Percentiles rank a stretch among this genome's conserved stretches.
phyloP scores from a whole-genome alignment of 2,329 filamentous ascomycete species.

The Arthrobotrys sinensis region DNA sequence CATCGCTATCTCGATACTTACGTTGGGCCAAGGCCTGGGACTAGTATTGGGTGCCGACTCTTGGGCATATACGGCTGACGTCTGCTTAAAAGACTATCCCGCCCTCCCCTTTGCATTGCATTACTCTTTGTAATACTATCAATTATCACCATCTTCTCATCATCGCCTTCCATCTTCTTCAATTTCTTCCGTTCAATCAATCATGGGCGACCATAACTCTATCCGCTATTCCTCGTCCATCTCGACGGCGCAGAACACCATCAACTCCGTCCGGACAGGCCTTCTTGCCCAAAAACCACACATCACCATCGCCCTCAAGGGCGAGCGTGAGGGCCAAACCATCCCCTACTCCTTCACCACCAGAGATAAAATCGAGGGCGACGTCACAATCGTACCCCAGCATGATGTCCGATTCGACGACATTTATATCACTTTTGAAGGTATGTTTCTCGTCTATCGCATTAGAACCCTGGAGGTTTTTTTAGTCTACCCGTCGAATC shows the following conservation, averaged over 20 bases:
- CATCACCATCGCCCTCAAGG: slow-evolving; percentile 62
- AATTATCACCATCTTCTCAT: slow-evolving; percentile 1
- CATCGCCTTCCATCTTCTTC: background rate
- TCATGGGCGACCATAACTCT: slow-evolving; percentile 50
- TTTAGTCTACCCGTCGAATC: slow-evolving; percentile 57
- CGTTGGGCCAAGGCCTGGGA: slow-evolving; percentile 1
- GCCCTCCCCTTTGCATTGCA: slow-evolving; percentile 1
- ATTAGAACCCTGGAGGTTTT: slow-evolving; percentile 23
- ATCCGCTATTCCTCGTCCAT: slow-evolving; percentile 54
- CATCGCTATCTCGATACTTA: slow-evolving; percentile 5
- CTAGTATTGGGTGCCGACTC: slow-evolving; percentile 6
- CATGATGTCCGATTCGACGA: slow-evolving; percentile 74
- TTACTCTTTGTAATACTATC: background rate
- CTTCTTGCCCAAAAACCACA: slow-evolving; percentile 54
- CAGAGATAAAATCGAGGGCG: slow-evolving; percentile 73
- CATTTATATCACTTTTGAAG: slow-evolving; percentile 74
- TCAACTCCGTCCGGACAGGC: slow-evolving; percentile 38
- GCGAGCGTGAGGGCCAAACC: slow-evolving; percentile 54
- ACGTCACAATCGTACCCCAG: slow-evolving; percentile 70
- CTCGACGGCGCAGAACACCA: slow-evolving; percentile 39
- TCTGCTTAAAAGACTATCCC: slow-evolving; percentile 38
- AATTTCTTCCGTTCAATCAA: slow-evolving; percentile 18
- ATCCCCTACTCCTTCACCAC: slow-evolving; percentile 68
- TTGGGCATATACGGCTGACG: slow-evolving; percentile 46
- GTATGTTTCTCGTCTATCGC: slow-evolving; percentile 66